These are phyloP conservation scores for Dendrobium catenatum DNA, from an alignment of 106 monocot genomes.

Conservation along the genomic window DNA sequence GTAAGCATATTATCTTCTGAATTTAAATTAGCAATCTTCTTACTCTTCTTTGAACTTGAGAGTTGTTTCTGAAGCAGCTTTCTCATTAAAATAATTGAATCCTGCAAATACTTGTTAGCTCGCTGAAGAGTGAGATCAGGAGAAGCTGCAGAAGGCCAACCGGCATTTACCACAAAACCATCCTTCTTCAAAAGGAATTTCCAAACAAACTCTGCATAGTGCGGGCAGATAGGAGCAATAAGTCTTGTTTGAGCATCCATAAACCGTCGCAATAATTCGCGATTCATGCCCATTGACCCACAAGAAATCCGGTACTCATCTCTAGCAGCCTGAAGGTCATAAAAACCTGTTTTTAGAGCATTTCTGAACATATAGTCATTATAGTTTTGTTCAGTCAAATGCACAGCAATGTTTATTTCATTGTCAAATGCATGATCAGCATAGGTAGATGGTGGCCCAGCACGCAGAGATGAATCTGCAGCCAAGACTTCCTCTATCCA, in stretches of 20 bases:
- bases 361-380: conserved; percentile 75
- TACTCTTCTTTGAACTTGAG: conserved; percentile 66
- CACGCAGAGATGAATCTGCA: conserved; percentile 45
- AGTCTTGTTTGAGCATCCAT: conserved; percentile 86
- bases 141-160: conserved; percentile 51
- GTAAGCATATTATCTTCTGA: conserved; percentile 33
- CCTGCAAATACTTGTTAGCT: conserved; percentile 88
- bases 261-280: conserved; percentile 53
- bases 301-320: conserved; percentile 87
- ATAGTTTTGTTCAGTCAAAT: conserved; percentile 43
- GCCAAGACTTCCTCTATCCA: conserved; percentile 87
- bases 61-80: conserved; percentile 77
- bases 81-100: conserved; percentile 68
- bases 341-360: conserved; percentile 82
- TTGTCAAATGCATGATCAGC: conserved; percentile 77
- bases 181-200: conserved; percentile 46
- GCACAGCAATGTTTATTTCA: conserved; percentile 70
- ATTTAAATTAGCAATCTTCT: conserved; percentile 38
- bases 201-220: conserved; percentile 86
- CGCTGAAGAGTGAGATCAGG: conserved; percentile 60
- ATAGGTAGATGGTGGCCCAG: conserved; percentile 47
- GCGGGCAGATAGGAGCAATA: conserved; percentile 77
- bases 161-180: conserved; percentile 62
- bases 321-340: conserved; percentile 80
- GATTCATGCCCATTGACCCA: conserved; percentile 70